Evolutionary conservation across 805 yeast genomes (phyloP), one percentile per base, ranked within the genome.

Genomic region (Pichia nakasei): DNA sequence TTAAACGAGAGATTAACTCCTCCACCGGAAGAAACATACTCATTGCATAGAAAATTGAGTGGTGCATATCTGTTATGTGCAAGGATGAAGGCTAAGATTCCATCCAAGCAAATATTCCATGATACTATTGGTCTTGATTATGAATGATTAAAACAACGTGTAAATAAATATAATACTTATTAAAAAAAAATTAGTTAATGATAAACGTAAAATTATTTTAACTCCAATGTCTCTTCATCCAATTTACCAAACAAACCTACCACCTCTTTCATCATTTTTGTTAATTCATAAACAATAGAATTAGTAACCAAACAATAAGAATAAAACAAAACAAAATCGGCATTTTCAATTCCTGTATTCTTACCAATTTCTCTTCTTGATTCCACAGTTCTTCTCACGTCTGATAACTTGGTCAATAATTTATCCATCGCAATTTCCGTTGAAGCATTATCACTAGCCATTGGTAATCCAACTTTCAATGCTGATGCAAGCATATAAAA

Each of bases 21-120:
- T 4, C 98, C 98, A 13, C 98, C 98, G 2, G 97, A 93, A 57
- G 98, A 93, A 63, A 93, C 98, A 0, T 93, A 93, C 61, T 84
- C 95, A n/a, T 69, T 93, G 54, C 98, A 93, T 65, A 73, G 98
- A 56, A 93, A 93, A 59, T 78, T 93, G 57, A 85, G 95, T 58
- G 98, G 98, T 11, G 95, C 93, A 1, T 93, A 85, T 58, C 69
- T 93, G 48, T 69, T 93, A 43, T 91, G 97, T 66, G 85, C 97
- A 4, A 75, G 85, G 53, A 70, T 93, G 63, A 69, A 76, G 35
- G 97, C 97, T 2, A 68, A 72, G 12, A 91, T 93, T 31, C 94
- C 89, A 15, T 82, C 95, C 58, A 78, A 80, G 42, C 69, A 80
- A 52, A 64, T 91, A 38, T 91, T 93, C 58, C 67, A 73, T 45